phyloP scores from a whole-genome alignment of 495 filamentous ascomycete species.

The Penicillium argentinense region DNA sequence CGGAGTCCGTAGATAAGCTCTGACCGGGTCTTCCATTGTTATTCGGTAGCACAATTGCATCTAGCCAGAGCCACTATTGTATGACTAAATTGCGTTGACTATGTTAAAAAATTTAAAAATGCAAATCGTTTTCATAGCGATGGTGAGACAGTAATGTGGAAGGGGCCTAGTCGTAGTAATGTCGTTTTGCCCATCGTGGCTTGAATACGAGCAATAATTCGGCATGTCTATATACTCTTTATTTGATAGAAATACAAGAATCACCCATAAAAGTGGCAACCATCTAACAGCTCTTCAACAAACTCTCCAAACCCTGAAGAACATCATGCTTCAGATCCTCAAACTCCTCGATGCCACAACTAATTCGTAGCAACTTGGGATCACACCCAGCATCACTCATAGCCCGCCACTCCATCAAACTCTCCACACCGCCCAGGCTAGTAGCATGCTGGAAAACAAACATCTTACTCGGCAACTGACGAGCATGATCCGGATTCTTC shows the following conservation, averaged over 20 bases:
- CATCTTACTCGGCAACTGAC: constrained; percentile 72
- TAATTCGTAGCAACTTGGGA: constrained; percentile 10
- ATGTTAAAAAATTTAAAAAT: too few relatives aligned
- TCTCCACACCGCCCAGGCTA: constrained; percentile 88
- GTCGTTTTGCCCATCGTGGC: too few relatives aligned
- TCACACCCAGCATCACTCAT: constrained; percentile 52
- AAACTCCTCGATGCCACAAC: constrained; percentile 22
- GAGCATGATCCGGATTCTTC: constrained; percentile 58
- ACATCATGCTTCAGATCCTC: constrained; percentile 19
- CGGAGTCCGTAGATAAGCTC: not conserved
- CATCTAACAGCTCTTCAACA: not conserved
- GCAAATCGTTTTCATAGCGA: too few relatives aligned
- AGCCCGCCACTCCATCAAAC: constrained; percentile 65
- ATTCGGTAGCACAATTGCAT: too few relatives aligned
- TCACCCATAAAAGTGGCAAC: not conserved
- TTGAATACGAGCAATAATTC: too few relatives aligned
- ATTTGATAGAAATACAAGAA: not conserved
- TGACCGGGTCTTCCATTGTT: too few relatives aligned
- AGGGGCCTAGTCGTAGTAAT: too few relatives aligned
- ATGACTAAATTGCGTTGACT: too few relatives aligned
- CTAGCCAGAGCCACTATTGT: too few relatives aligned
- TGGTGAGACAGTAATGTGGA: too few relatives aligned
- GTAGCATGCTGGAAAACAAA: constrained; percentile 89
- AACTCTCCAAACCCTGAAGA: constrained; percentile 10
- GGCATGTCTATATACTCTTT: too few relatives aligned